A percentile compares a stretch with the other conserved stretches of the same genome.
Conservation (phyloP, 73 alveolate genomes). For the Tetrahymena thermophila region DNA sequence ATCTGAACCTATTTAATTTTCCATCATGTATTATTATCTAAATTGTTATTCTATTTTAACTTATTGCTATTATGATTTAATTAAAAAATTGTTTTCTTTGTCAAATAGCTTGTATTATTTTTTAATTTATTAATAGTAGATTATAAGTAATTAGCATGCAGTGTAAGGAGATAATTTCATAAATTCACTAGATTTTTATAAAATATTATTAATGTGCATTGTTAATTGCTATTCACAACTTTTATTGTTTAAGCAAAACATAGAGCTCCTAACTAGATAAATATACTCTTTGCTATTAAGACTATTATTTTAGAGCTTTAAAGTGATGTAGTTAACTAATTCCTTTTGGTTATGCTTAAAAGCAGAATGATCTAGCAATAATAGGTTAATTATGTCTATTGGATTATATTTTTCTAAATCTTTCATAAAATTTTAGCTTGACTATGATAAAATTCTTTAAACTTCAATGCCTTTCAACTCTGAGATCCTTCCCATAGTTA, state of each 20-base stretch:
- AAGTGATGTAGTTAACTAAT: neutral
- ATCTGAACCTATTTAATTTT: neutral
- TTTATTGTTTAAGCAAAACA: neutral
- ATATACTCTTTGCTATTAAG: neutral
- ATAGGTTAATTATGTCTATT: neutral
- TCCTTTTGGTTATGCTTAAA: neutral
- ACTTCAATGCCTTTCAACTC: neutral
- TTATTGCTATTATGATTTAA: neutral
- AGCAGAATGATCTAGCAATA: neutral
- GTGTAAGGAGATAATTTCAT: neutral
- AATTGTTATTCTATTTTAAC: neutral
- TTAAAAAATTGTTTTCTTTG: neutral
- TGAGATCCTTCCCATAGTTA: neutral
- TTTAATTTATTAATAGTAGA: neutral
- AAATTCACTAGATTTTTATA: neutral
- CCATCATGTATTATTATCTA: neutral
- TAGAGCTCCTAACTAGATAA: neutral
- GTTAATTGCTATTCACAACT: neutral
- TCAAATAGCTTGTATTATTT: neutral
- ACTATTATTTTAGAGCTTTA: neutral
- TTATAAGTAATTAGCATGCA: neutral
- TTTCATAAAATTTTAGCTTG: neutral
- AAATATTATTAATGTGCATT: neutral
- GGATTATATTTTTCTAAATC: neutral
- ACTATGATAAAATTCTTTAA: neutral